Conservation (phyloP, 768 basidiomycete species). For the Xanthoconium stramineum region DNA sequence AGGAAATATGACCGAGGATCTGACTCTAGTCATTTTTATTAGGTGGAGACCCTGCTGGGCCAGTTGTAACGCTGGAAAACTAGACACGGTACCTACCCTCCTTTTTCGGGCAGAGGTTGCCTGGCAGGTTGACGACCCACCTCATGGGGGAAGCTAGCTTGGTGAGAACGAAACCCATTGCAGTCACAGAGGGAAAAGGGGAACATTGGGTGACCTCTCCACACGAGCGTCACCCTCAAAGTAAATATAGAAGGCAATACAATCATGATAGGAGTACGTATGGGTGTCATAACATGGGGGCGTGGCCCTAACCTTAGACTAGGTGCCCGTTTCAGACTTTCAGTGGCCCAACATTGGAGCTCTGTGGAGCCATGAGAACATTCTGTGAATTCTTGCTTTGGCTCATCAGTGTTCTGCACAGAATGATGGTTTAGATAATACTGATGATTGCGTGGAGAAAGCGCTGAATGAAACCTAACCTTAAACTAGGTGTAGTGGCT, state of each 20-base stretch:
- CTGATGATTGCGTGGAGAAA: too few species aligned
- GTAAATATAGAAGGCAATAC: background rate
- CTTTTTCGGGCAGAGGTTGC: background rate
- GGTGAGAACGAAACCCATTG: slow-evolving; percentile 10
- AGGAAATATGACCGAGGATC: slow-evolving; percentile 4
- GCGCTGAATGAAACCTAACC: too few species aligned
- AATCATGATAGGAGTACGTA: background rate
- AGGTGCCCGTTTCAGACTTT: background rate
- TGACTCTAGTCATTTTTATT: background rate
- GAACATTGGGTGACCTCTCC: background rate
- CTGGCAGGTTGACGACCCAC: background rate
- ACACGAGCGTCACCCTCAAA: too few species aligned
- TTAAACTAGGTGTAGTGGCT: background rate
- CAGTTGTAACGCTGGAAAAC: background rate
- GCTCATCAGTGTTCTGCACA: too few species aligned
- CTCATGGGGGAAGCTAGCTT: slow-evolving; percentile 1
- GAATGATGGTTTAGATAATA: too few species aligned
- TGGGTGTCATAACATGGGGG: background rate
- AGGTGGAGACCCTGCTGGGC: background rate
- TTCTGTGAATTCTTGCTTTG: too few species aligned
- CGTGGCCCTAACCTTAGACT: background rate
- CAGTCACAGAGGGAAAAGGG: background rate
- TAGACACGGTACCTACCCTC: slow-evolving; percentile 6
- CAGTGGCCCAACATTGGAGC: too few species aligned
- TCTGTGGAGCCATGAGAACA: too few species aligned